These are phyloP conservation scores for Articulospora tetracladia DNA, from an alignment of 495 filamentous ascomycete species.

Conservation along the genomic window DNA sequence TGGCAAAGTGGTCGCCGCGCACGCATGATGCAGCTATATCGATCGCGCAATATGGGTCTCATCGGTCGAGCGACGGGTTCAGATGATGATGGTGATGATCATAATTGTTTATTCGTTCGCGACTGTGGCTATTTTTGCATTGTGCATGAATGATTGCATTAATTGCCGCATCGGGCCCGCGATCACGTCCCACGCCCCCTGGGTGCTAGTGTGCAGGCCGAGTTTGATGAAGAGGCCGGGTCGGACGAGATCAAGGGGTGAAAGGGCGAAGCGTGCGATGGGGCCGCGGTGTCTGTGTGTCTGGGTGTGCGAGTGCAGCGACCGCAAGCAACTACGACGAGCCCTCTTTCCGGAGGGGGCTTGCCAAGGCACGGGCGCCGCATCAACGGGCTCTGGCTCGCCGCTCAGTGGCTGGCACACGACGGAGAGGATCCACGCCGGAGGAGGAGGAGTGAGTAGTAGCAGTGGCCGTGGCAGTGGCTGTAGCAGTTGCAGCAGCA, in stretches of 20 bases:
- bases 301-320: not conserved
- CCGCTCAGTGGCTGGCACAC: not conserved
- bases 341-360: slow-evolving; percentile 2
- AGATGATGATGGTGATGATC: not conserved
- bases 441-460: too few relatives aligned
- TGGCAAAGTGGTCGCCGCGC: not conserved
- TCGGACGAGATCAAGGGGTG: slow-evolving; percentile 17
- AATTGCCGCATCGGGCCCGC: not conserved
- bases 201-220: not conserved
- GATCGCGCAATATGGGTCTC: not conserved
- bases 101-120: slow-evolving; percentile 1
- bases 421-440: not conserved
- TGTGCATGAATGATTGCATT: not conserved
- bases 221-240: not conserved
- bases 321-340: too few relatives aligned
- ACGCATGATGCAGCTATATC: slow-evolving; percentile 1
- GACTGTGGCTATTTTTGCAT: not conserved
- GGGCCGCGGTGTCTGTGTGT: not conserved
- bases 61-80: not conserved
- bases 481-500: not conserved
- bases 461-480: too few relatives aligned
- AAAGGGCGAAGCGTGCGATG: not conserved
- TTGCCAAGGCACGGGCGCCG: slow-evolving; percentile 16
- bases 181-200: not conserved
- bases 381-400: slow-evolving; percentile 11